Evolutionary conservation across 1,139 yeast species (phyloP).

Genomic region (Trichomonascaceae sp.): DNA sequence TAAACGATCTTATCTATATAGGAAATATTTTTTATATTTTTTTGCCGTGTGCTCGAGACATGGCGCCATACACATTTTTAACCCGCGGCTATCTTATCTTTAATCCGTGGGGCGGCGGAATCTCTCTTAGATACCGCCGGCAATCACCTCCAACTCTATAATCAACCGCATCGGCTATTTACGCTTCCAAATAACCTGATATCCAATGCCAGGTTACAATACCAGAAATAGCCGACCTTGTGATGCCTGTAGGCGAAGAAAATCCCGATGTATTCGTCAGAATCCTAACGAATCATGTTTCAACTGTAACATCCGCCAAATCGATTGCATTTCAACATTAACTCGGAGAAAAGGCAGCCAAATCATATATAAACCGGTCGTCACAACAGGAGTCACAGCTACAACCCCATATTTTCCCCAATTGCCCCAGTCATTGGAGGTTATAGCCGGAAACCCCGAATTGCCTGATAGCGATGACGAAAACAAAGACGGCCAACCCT

Average conservation of each 20-base stretch:
- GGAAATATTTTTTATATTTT: background rate
- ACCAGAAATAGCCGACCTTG: constrained; percentile 1
- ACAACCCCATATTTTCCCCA: background rate
- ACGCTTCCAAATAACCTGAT: background rate
- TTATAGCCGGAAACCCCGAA: background rate
- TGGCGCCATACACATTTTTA: too few relatives aligned
- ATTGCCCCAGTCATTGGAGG: constrained; percentile 1
- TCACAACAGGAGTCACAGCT: background rate
- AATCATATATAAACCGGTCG: background rate
- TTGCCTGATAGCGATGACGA: constrained; percentile 4
- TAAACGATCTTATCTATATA: background rate
- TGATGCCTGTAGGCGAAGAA: constrained; percentile 1
- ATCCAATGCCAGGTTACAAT: background rate
- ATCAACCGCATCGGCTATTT: background rate
- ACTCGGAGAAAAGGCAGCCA: background rate
- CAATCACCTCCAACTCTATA: background rate
- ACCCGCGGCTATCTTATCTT: background rate
- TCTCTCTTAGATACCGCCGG: background rate
- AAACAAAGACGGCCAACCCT: background rate
- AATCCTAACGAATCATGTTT: background rate
- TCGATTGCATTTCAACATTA: background rate
- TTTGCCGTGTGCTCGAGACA: too few relatives aligned
- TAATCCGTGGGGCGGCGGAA: background rate
- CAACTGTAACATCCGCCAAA: background rate
- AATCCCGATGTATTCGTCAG: background rate